Evolutionary conservation across 768 basidiomycete genomes (phyloP), one percentile per base, ranked within the genome.

Genomic region (Termitomyces sp.): DNA sequence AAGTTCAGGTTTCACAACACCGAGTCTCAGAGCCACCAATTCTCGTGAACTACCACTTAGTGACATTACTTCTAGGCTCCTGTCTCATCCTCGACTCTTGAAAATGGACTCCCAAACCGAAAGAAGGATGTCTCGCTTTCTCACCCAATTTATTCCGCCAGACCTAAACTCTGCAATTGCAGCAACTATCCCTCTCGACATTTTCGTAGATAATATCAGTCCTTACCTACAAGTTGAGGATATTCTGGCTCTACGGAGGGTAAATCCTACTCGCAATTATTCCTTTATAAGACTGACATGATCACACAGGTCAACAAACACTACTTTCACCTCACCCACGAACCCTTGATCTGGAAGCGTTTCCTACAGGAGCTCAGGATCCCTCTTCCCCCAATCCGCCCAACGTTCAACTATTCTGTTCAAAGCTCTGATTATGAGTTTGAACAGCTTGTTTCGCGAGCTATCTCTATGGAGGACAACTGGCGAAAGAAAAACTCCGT

Each of bases 341-440:
- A 88, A 62, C 81, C 86, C 18, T 71, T 82, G 47, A 82, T 89
- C 36, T 90, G 88, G 88, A 86, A 85, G 67, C 80, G 81, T n/a
- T 82, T 86, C 59, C 72, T 89, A 59, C 68, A 73, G 43, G 68
- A 72, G 20, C 73, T 86, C 61, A 75, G 76, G 27, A 72, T 85
- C n/a, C 84, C 82, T 14, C 70, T 86, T n/a, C 82, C 86, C 6
- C 84, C 84, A 5, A 70, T 87, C 6, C 85, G 86, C 3, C 87
- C 87, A 0, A 84, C 83, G 0, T 74, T 59, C 76, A 78, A 33
- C 5, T 39, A 82, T 83, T 63, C 69, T 69, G 14, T 61, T 70
- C 14, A 57, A 68, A 48, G 54, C 64, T 76, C 74, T 7, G 75
- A 76, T 62, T 74, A 75, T 49, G 81, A 82, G 62, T 71, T 74